These are phyloP conservation scores for Arthrocladium fulminans DNA, from an alignment of 2,329 filamentous ascomycete genomes.

Conservation along the genomic window DNA sequence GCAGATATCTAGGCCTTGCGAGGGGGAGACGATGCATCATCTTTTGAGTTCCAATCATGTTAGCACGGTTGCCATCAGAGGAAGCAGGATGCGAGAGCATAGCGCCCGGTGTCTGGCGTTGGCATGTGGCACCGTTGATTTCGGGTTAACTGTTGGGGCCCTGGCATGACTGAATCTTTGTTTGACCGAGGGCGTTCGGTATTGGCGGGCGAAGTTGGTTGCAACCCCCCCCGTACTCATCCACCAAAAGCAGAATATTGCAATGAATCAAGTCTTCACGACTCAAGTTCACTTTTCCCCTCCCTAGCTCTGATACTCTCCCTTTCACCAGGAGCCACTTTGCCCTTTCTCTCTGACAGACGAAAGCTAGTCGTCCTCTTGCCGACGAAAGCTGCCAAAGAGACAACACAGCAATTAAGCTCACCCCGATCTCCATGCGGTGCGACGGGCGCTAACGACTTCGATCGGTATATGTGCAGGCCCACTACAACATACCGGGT, in stretches of 20 bases:
- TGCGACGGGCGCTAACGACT: too few relatives aligned
- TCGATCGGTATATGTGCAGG: too few relatives aligned
- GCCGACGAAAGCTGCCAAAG: background rate
- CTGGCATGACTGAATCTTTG: too few relatives aligned
- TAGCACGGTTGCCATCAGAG: background rate
- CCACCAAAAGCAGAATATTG: too few relatives aligned
- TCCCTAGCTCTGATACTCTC: too few relatives aligned
- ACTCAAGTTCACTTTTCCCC: too few relatives aligned
- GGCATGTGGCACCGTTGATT: background rate
- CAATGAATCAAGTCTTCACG: too few relatives aligned
- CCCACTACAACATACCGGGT: too few relatives aligned
- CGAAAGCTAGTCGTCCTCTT: too few relatives aligned
- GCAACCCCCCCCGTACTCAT: too few relatives aligned
- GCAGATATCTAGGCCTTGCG: background rate
- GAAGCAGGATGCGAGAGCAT: conserved; percentile 1
- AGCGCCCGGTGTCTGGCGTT: conserved; percentile 7
- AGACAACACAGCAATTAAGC: background rate
- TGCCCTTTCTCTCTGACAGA: too few relatives aligned
- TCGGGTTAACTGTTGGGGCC: background rate
- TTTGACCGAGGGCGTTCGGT: background rate
- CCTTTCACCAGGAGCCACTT: too few relatives aligned
- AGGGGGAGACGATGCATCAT: conserved; percentile 5
- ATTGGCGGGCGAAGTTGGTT: background rate
- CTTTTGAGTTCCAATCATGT: background rate
- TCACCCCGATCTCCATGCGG: background rate